A percentile compares a stretch with the other conserved stretches of the same genome.
phyloP scores from a whole-genome alignment of 208 protist genomes.

The Leishmania martiniquensis region DNA sequence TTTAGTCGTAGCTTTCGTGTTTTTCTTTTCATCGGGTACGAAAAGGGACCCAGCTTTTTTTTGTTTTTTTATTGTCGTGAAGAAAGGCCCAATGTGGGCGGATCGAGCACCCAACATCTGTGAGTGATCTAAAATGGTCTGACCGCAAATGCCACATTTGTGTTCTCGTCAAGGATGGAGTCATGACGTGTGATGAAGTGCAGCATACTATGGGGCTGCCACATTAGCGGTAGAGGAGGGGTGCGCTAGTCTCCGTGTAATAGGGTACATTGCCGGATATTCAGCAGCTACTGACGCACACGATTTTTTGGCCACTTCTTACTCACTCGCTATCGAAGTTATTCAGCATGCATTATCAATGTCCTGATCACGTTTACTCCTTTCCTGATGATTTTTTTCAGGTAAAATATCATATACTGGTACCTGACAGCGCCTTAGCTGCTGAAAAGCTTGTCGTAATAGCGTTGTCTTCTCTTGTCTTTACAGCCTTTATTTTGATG shows the following conservation, averaged over 20 bases:
- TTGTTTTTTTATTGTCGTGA: slow-evolving; percentile 2
- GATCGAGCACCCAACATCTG: neutral
- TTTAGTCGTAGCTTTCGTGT: neutral
- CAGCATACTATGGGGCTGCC: neutral
- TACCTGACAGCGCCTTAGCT: no score
- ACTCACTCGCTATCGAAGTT: neutral
- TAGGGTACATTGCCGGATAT: neutral
- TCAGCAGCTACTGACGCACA: neutral
- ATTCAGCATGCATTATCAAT: neutral
- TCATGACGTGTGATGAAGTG: no score
- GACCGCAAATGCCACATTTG: no score
- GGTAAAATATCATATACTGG: neutral
- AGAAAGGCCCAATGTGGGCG: neutral
- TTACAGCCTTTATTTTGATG: neutral
- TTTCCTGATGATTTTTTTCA: neutral
- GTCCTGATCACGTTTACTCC: neutral
- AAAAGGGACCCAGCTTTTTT: neutral
- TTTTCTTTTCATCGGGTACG: neutral
- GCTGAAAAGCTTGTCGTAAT: neutral
- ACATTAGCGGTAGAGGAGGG: no score
- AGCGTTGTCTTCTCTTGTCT: neutral
- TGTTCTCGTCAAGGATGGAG: no score
- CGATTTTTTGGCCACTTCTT: neutral
- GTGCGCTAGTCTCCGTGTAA: neutral
- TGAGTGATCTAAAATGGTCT: no score